phyloP scores from a whole-genome alignment of 495 filamentous ascomycete genomes.

The Penicillium salamii region DNA sequence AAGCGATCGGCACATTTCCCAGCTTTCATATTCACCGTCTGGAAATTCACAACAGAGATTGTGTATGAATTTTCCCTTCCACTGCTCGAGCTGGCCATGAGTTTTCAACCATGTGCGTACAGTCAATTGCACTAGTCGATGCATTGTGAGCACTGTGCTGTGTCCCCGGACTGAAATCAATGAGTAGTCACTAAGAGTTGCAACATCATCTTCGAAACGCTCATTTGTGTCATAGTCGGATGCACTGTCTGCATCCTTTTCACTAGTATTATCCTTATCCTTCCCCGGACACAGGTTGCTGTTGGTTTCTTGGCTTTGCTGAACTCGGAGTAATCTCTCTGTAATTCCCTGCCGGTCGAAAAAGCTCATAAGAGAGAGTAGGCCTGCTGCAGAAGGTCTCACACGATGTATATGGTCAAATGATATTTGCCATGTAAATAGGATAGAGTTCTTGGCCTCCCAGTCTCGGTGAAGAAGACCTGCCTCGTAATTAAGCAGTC shows the following conservation, averaged over 20 bases:
- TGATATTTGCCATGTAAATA: slow-evolving; percentile 33
- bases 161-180: not conserved
- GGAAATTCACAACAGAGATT: slow-evolving; percentile 1
- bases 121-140: slow-evolving; percentile 11
- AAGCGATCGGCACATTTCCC: slow-evolving; percentile 3
- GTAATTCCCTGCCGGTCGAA: slow-evolving; percentile 18
- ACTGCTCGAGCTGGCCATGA: slow-evolving; percentile 30
- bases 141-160: slow-evolving; percentile 1
- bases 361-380: slow-evolving; percentile 19
- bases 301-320: too few species aligned
- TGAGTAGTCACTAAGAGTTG: slow-evolving; percentile 2
- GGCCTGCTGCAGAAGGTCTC: slow-evolving; percentile 12
- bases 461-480: slow-evolving; percentile 16
- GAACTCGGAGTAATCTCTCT: not conserved
- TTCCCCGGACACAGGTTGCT: too few species aligned
- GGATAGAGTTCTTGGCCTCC: slow-evolving; percentile 21
- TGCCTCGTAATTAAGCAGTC: slow-evolving; percentile 1
- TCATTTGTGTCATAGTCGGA: not conserved
- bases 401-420: slow-evolving; percentile 24
- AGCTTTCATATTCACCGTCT: not conserved
- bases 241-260: not conserved
- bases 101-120: slow-evolving; percentile 3
- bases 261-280: too few species aligned
- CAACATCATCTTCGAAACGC: slow-evolving; percentile 8
- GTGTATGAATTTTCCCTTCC: slow-evolving; percentile 1